A percentile compares a stretch with the other conserved stretches of the same genome.
Conservation (phyloP, 768 basidiomycete genomes). For the Inosperma sp. region DNA sequence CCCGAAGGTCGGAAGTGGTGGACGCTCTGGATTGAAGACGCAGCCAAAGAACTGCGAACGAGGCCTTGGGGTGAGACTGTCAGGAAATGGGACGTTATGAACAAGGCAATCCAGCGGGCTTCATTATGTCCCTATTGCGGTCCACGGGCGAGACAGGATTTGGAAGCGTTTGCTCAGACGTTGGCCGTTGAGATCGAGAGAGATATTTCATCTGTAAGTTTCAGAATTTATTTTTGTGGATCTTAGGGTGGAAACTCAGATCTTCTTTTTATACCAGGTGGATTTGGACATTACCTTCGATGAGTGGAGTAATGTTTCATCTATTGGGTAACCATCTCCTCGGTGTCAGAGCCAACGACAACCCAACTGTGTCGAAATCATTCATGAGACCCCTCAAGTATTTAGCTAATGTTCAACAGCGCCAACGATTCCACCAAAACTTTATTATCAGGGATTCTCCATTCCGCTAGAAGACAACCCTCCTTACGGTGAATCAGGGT, state of each 20-base stretch:
- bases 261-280: conserved; percentile 15
- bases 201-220: conserved; percentile 27
- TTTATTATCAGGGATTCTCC: no score
- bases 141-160: conserved; percentile 22
- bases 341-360: conserved; percentile 4
- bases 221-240: background rate
- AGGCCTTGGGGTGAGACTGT: conserved; percentile 33
- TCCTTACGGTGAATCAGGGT: no score
- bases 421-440: no score
- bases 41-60: conserved; percentile 26
- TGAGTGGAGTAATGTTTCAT: conserved; percentile 19
- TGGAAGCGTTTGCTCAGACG: conserved; percentile 29
- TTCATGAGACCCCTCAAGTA: no score
- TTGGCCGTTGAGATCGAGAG: conserved; percentile 31
- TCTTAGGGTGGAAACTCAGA: no score
- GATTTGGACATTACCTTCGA: conserved; percentile 25
- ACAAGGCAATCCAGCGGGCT: conserved; percentile 22
- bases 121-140: conserved; percentile 27
- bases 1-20: conserved; percentile 31
- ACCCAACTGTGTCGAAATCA: no score
- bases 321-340: no score
- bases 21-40: conserved; percentile 29
- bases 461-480: no score
- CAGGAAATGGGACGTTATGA: conserved; percentile 29
- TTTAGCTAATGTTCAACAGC: no score